Evolutionary conservation across 2,329 filamentous ascomycete genomes (phyloP), one percentile per base, ranked within the genome.

Genomic region (Periconia digitata): DNA sequence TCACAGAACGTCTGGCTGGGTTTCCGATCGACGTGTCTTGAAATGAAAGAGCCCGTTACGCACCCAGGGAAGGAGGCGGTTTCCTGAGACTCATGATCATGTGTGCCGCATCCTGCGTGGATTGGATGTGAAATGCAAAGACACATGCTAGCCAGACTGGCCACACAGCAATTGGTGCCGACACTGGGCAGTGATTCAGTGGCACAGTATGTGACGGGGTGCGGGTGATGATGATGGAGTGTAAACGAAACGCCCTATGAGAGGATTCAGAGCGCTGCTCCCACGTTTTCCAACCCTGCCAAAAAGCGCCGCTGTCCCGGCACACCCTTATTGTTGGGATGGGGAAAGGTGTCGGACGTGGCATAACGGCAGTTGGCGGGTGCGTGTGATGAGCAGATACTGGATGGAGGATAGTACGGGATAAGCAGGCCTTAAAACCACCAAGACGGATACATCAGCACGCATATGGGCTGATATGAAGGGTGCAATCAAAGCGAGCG

Each of bases 11-110:
- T 21, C 38, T 27, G 27, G 36, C 29, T 29, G 29, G 51, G 45
- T 51, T 54, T 56, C 51, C 23, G 39, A 34, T 20, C 15, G 22
- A 40, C 44, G n/a, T 21, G 48, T 58, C 54, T 51, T 40, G 50
- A 55, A 55, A 46, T 43, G 16, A 47, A 32, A 16, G 36, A 43
- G 47, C 44, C 50, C 46, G 50, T 49, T 36, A 35, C n/a, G 22
- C 46, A 45, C 51, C 54, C 54, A 59, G 50, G 54, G 54, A 54
- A 54, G 40, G 41, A 43, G 43, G 46, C 46, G 35, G 43, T 23
- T 38, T 24, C 47, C 41, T 43, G 39, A 29, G 44, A 35, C 34
- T 39, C 43, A 38, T 46, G 41, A 40, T 43, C 53, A 50, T 51
- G 49, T 47, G 27, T 38, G 39, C 47, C 49, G 50, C 36, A 18